These are phyloP conservation scores for Rhizophora mangle DNA, from an alignment of 345 rosid genomes.

Conservation along the genomic window DNA sequence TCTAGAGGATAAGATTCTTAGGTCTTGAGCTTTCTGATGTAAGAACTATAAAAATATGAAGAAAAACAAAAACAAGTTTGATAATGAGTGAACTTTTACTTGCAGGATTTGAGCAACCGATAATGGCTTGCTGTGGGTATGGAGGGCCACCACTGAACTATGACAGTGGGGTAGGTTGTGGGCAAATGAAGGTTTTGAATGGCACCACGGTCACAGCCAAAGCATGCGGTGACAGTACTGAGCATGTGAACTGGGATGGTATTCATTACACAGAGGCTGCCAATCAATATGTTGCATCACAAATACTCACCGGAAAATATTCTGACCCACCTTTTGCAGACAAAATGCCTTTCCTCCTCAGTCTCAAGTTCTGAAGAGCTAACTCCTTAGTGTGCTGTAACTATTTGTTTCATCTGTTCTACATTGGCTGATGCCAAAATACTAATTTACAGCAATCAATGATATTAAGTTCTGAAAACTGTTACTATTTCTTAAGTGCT, in stretches of 20 bases:
- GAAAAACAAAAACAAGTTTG: neutral
- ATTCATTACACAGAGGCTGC: slow-evolving; percentile 94
- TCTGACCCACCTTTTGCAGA: slow-evolving; percentile 84
- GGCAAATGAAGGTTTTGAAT: slow-evolving; percentile 75
- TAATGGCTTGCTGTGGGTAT: slow-evolving; percentile 91
- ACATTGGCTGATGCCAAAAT: slow-evolving; percentile 10
- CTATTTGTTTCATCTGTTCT: slow-evolving; percentile 12
- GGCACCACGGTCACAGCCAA: slow-evolving; percentile 58
- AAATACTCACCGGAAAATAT: slow-evolving; percentile 76
- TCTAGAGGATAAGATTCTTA: too few relatives aligned
- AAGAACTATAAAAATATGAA: neutral
- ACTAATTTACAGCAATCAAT: slow-evolving; percentile 8
- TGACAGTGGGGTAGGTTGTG: slow-evolving; percentile 62
- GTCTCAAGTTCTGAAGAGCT: slow-evolving; percentile 53
- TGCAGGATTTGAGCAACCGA: slow-evolving; percentile 87
- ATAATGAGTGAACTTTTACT: slow-evolving; percentile 1
- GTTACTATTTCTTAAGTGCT: slow-evolving; percentile 9
- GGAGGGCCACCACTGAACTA: slow-evolving; percentile 88
- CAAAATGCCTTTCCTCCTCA: slow-evolving; percentile 79
- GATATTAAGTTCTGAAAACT: slow-evolving; percentile 10
- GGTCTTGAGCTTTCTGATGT: neutral
- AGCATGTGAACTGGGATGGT: slow-evolving; percentile 92
- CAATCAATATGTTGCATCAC: slow-evolving; percentile 63
- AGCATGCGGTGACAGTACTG: slow-evolving; percentile 74
- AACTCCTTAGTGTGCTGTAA: slow-evolving; percentile 10